A percentile compares a stretch with the other conserved stretches of the same genome.
Evolutionary conservation across 1,284 basidiomycete genomes (phyloP).

Genomic region (Earliella scabrosa): DNA sequence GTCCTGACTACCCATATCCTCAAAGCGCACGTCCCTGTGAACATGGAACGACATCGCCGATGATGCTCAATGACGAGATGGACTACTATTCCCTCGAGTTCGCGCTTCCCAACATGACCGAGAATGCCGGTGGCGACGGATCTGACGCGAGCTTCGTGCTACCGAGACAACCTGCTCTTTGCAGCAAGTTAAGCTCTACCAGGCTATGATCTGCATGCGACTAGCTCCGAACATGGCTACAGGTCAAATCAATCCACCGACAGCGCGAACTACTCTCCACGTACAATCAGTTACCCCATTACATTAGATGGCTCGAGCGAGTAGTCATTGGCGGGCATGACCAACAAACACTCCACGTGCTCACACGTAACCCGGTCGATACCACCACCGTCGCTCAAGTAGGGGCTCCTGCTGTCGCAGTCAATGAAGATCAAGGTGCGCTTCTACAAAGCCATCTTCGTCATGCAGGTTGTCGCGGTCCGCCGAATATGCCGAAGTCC

Average conservation of each 20-base stretch:
- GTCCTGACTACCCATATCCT: constrained; percentile 50
- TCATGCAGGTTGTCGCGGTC: constrained; percentile 85
- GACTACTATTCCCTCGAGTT: constrained; percentile 20
- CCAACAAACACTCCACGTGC: constrained; percentile 52
- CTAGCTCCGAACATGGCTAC: constrained; percentile 64
- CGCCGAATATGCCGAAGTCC: constrained; percentile 80
- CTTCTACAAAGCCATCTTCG: constrained; percentile 89
- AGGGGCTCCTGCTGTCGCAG: constrained; percentile 39
- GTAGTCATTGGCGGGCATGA: constrained; percentile 64
- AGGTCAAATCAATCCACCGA: constrained; percentile 81
- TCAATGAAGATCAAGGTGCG: constrained; percentile 88
- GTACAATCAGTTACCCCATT: constrained; percentile 80
- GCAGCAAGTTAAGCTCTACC: constrained; percentile 75
- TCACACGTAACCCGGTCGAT: constrained; percentile 54
- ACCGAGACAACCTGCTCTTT: constrained; percentile 52
- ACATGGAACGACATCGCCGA: constrained; percentile 23
- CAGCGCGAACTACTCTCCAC: constrained; percentile 81
- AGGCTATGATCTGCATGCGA: constrained; percentile 61
- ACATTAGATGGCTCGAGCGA: constrained; percentile 87
- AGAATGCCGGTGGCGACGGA: constrained; percentile 49
- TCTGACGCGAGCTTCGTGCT: constrained; percentile 56
- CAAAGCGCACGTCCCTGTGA: constrained; percentile 28
- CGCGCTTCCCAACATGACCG: constrained; percentile 49
- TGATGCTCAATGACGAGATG: constrained; percentile 13
- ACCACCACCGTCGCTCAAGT: constrained; percentile 53